Evolutionary conservation across 2,329 filamentous ascomycete species (phyloP).

Genomic region (Aspergillus thermomutatus): DNA sequence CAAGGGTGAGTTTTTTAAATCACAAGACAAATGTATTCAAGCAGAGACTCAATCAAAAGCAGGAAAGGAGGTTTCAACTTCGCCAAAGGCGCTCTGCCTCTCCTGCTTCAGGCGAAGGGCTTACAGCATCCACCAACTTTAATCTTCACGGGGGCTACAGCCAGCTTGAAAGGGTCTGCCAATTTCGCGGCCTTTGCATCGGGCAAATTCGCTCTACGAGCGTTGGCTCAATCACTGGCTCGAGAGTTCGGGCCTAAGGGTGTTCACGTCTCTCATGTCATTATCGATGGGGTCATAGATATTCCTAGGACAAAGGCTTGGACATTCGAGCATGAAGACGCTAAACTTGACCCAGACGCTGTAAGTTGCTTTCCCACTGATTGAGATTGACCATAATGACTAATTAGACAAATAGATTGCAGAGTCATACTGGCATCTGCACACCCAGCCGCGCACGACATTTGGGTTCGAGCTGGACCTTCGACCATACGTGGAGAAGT

Average conservation of each 20-base stretch:
- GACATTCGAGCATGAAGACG: conserved; percentile 55
- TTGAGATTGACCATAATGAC: conserved; percentile 3
- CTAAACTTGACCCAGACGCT: conserved; percentile 70
- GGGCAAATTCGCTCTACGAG: conserved; percentile 76
- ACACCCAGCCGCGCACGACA: conserved; percentile 72
- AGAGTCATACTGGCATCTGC: conserved; percentile 79
- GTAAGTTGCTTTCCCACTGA: conserved; percentile 48
- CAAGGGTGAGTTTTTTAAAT: conserved; percentile 42
- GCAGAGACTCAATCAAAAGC: not conserved
- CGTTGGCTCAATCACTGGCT: conserved; percentile 70
- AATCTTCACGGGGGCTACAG: conserved; percentile 84
- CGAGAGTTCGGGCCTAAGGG: conserved; percentile 82
- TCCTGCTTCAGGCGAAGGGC: conserved; percentile 59
- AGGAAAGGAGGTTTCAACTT: conserved; percentile 69
- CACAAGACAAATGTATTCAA: not conserved
- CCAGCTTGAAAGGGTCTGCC: conserved; percentile 69
- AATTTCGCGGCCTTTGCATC: conserved; percentile 69
- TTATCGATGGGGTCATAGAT: conserved; percentile 84
- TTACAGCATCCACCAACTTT: conserved; percentile 68
- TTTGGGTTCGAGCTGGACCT: conserved; percentile 83
- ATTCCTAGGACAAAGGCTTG: conserved; percentile 67
- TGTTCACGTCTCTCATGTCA: conserved; percentile 76
- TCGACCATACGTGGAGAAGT: conserved; percentile 79
- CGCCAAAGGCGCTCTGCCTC: conserved; percentile 66
- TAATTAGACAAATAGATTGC: conserved; percentile 62